Percentiles rank a stretch among this genome's conserved stretches.
Conservation (phyloP, 768 basidiomycete species). For the Lentinula guzmanii region DNA sequence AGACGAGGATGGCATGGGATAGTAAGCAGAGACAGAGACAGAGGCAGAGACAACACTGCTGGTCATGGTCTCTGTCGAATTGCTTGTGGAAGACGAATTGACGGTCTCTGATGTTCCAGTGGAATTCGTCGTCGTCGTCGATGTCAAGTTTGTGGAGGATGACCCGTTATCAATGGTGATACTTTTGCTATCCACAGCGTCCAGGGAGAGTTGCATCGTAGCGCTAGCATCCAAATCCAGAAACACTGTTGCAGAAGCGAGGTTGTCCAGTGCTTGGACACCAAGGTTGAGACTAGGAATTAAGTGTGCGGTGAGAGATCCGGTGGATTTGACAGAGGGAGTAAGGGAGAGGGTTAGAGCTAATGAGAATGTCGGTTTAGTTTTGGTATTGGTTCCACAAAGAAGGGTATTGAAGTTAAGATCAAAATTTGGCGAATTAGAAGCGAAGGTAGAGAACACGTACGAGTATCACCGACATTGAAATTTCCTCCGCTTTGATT, state of each 20-base stretch:
- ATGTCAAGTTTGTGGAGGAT: background rate
- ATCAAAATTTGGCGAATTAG: background rate
- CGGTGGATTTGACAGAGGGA: slow-evolving; percentile 4
- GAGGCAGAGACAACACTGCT: background rate
- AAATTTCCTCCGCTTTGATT: background rate
- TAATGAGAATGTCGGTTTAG: background rate
- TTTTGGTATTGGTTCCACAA: background rate
- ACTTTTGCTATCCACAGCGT: background rate
- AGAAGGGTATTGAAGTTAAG: background rate
- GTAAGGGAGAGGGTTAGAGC: slow-evolving; percentile 2
- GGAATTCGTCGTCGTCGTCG: background rate
- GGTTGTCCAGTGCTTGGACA: background rate
- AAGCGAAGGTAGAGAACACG: background rate
- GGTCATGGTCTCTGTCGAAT: background rate
- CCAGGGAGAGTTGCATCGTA: background rate
- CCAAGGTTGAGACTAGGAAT: slow-evolving; percentile 6
- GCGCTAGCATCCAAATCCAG: slow-evolving; percentile 4
- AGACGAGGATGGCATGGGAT: background rate
- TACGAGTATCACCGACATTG: slow-evolving; percentile 1
- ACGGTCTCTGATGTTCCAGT: background rate
- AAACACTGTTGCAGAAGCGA: slow-evolving; percentile 2
- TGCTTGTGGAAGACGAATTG: background rate
- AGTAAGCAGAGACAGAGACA: background rate
- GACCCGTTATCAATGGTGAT: background rate
- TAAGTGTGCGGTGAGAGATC: slow-evolving; percentile 3